A percentile compares a stretch with the other conserved stretches of the same genome.
Conservation (phyloP, 352 stramenopile genomes). For the Elongisporangium anandrum region DNA sequence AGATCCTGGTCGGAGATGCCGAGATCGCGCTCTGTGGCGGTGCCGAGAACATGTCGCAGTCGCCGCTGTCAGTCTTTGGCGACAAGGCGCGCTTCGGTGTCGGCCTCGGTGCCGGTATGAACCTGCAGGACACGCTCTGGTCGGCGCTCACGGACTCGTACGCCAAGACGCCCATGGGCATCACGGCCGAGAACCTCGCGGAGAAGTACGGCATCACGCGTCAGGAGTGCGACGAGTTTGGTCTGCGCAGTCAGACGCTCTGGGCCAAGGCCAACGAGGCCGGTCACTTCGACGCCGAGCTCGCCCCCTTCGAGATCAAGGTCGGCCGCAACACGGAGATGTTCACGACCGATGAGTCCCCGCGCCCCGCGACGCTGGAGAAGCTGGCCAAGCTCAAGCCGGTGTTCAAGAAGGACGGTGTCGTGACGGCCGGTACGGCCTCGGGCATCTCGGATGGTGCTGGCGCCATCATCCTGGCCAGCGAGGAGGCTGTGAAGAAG, state of each 20-base stretch:
- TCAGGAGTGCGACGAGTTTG: constrained; percentile 95
- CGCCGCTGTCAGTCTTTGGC: constrained; percentile 90
- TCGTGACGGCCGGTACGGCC: constrained; percentile 95
- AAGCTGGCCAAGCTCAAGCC: constrained; percentile 92
- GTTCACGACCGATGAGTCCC: constrained; percentile 75
- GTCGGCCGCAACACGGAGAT: constrained; percentile 87
- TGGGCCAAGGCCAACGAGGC: constrained; percentile 89
- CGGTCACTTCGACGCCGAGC: constrained; percentile 94
- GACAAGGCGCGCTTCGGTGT: constrained; percentile 93
- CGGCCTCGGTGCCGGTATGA: constrained; percentile 87
- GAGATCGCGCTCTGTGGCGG: constrained; percentile 90
- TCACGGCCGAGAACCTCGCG: constrained; percentile 98
- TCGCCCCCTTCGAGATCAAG: constrained; percentile 90
- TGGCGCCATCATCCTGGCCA: constrained; percentile 92
- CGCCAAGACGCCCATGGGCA: constrained; percentile 94
- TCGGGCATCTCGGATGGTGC: constrained; percentile 97
- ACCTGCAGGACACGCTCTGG: constrained; percentile 96
- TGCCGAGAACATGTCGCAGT: constrained; percentile 95
- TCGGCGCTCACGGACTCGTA: constrained; percentile 95
- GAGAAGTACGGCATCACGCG: constrained; percentile 93
- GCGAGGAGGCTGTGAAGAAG: constrained; percentile 90
- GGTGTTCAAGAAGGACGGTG: constrained; percentile 97
- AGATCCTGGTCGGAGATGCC: constrained; percentile 89
- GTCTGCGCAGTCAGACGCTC: constrained; percentile 89
- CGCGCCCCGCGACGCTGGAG: constrained; percentile 68